Evolutionary conservation across 768 basidiomycete genomes (phyloP), one percentile per base, ranked within the genome.

Genomic region (Auricularia heimuer): DNA sequence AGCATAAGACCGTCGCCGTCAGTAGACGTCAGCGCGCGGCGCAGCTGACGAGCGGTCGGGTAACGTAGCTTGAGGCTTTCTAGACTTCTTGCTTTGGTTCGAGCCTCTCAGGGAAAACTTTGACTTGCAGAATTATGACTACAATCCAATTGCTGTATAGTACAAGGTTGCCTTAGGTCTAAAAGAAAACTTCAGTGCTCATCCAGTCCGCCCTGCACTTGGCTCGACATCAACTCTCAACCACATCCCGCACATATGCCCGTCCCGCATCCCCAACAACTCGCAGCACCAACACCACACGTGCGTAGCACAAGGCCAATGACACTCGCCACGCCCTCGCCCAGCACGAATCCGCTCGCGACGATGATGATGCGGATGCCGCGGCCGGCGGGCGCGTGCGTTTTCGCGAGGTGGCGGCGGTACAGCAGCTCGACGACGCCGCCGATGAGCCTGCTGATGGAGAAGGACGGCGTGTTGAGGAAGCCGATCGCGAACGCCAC

Each of bases 401-500:
- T 83, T 8, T 51, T 14, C 33, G 80, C 78, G 70, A 78, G 76
- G 44, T 79, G 76, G 33, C 76, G 81, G 67, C 84, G 82, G 70
- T 87, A 92, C 34, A 83, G 72, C 69, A 88, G 84, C 70, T 96
- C 94, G 68, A 91, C 75, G 67, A 90, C 73, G 2, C 96, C 96
- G 44, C 96, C 96, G 64, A 96, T 80, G 36, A 98, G 79, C 62
- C 96, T 85, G 1, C 96, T 94, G 65, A 98, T 82, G 4, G 93
- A 92, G 78, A 98, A 98, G 3, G 89, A 90, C 3, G 96, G 96
- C 0, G 94, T 93, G 72, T 98, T 98, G 71, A 98, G 79, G 75
- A 98, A 97, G 0, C 96, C 94, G 65, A 97, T 91, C 4, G 94
- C 94, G 72, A 98, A 98, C 1, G 94, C 94, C 45, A 98, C 86